Evolutionary conservation across 2,329 filamentous ascomycete genomes (phyloP).

Genomic region (Alternaria ethzedia): DNA sequence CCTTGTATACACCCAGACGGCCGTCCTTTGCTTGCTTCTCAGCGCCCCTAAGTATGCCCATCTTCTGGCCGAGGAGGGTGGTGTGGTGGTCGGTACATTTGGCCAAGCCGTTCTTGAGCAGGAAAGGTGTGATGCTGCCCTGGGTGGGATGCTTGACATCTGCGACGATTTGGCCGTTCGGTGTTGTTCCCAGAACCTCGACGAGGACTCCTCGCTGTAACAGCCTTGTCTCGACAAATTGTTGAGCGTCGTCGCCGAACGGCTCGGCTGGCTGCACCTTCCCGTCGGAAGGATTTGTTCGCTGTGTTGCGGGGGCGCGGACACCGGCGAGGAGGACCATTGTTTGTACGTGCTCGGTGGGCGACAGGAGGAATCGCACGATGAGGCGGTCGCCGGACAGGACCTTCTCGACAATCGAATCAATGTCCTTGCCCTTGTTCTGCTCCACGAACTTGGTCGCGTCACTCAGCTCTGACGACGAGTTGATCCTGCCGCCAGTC

Average conservation of each 20-base stretch:
- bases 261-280: constrained; percentile 86
- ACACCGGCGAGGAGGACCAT: constrained; percentile 90
- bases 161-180: constrained; percentile 90
- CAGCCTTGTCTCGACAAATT: constrained; percentile 84
- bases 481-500: constrained; percentile 70
- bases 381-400: constrained; percentile 90
- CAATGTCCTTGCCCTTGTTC: constrained; percentile 84
- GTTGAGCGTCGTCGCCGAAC: constrained; percentile 84
- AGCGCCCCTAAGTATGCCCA: constrained; percentile 82
- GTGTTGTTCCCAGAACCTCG: constrained; percentile 83
- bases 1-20: constrained; percentile 80
- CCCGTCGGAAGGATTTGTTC: constrained; percentile 78
- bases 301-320: constrained; percentile 86
- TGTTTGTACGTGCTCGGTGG: constrained; percentile 85
- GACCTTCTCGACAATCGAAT: constrained; percentile 84
- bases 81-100: constrained; percentile 96
- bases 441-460: constrained; percentile 77
- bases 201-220: constrained; percentile 86
- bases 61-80: constrained; percentile 85
- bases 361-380: constrained; percentile 78
- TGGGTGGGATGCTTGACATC: constrained; percentile 80
- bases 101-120: constrained; percentile 87
- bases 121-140: constrained; percentile 90
- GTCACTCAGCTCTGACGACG: constrained; percentile 80
- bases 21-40: constrained; percentile 83